Base-by-base conservation (phyloP, 192 early-diverging fungal species). In the Phlyctochytrium bullatum region DNA sequence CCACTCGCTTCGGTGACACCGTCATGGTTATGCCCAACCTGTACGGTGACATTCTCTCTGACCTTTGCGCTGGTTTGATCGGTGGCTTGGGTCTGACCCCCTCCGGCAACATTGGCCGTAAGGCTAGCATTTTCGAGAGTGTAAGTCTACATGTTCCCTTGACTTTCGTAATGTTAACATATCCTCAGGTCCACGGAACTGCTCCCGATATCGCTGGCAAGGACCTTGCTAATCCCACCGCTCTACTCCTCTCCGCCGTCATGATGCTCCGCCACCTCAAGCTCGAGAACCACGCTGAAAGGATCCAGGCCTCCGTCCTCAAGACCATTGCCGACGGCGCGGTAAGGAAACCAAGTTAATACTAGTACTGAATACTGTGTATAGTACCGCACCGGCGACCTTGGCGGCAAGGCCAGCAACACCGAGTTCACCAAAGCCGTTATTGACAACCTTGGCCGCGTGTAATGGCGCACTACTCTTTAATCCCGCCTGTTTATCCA, bases 11-110 rank as follows among this genome's bases (percentile, higher is more conserved):
- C 69, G 87, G 86, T 36, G 83, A 92, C 73, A 94, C 92, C 25
- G 97, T 99, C 75, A 96, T 99, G 94, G 97, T 97, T 73, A 97
- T 99, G 95, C 97, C 97, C 59, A 99, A 99, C 89, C 85, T 99
- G 73, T 99, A 99, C 69, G 97, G 97, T 71, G 97, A 98, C 79
- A 98, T 98, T 84, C 83, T 98, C n/a, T 93, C 91, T 25, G 97
- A 98, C 75, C 90, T 98, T 85, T 89, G 94, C 66, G 97, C 97
- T 64, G 97, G 97, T 65, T 85, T 98, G 53, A 98, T 98, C 72
- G 97, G 97, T 67, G 97, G 97, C 56, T 88, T 98, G 60, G 97
- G 97, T 34, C 82, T 98, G 72, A 98, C 97, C 10, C 97, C 97
- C 40, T 94, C 92, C 36, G 97, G 97, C 56, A 98, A 98, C 87